Evolutionary conservation across 2,329 filamentous ascomycete genomes (phyloP), one percentile per base, ranked within the genome.

Genomic region (Pestalotiopsis sp.): DNA sequence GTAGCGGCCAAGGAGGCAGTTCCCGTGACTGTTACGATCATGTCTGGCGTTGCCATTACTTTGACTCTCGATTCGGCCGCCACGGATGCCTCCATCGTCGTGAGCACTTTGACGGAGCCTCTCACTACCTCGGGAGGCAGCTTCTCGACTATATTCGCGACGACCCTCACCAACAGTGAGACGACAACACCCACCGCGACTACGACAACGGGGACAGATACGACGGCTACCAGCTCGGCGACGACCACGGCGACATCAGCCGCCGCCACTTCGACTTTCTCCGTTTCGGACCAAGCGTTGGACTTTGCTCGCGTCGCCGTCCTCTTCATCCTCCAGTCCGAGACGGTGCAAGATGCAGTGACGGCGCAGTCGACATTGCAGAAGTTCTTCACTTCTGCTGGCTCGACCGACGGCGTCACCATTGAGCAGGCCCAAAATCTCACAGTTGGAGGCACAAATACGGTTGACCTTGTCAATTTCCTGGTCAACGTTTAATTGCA

Each of bases 231-330:
- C 1, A 75, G 76, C 31, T 75, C 75, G 9, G 68, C 68, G 25
- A 73, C 74, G 2, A 62, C 71, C 3, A 66, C 72, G n/a, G 65
- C 73, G 3, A 67, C 73, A 9, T 66, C 65, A 1, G 66, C 74
- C 20, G 70, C 73, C 2, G 72, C 81, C 25, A 76, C 76, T 13
- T 72, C 78, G 3, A 75, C 72, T 1, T 90, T 90, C 64, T 76
- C 75, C 0, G 80, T 89, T 13, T 87, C 87, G 1, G 83, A 90
- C 68, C 82, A 87, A 64, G 83, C 85, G 0, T 79, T 91, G 1
- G 90, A 92, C 73, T 92, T 92, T 79, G 86, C 89, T 0, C 84
- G 90, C 3, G 84, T 91, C 2, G 85, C 85, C 0, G 86, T 92
- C 2, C 81, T 92, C 17, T 91, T 84, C 71, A 82, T 92, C 31